phyloP scores from a whole-genome alignment of 208 protist species.

The Crithidia fasciculata region DNA sequence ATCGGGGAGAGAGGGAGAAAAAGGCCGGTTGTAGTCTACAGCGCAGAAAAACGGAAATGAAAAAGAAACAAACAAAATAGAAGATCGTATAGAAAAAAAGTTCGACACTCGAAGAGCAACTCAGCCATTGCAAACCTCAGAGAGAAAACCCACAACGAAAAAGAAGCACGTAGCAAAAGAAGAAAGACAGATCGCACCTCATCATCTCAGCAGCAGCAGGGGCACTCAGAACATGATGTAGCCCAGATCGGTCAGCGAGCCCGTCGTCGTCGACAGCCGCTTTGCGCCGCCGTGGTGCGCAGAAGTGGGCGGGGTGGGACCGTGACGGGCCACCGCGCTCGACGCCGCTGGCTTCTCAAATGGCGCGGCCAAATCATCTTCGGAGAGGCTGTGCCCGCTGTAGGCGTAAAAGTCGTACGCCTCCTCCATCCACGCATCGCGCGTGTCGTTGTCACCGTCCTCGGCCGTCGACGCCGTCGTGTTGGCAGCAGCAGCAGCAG shows the following conservation, averaged over 20 bases:
- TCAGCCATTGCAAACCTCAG: not conserved
- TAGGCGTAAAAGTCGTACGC: conserved; percentile 25
- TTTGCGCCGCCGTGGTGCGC: not conserved
- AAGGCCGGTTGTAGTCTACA: no score
- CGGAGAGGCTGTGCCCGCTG: conserved; percentile 2
- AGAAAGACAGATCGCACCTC: not conserved
- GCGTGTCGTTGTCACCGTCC: conserved; percentile 2
- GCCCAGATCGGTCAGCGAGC: conserved; percentile 13
- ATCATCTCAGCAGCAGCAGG: no score
- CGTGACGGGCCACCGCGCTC: not conserved
- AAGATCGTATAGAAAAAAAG: no score
- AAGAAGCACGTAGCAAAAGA: not conserved
- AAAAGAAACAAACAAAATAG: no score
- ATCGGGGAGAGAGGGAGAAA: no score
- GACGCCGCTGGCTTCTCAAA: not conserved
- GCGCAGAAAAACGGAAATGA: no score
- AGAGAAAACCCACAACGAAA: not conserved
- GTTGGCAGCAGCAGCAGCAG: not conserved
- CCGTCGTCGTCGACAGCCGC: conserved; percentile 6
- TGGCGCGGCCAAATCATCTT: not conserved
- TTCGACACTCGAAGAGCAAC: not conserved
- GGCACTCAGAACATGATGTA: conserved; percentile 17
- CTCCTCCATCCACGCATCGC: conserved; percentile 19
- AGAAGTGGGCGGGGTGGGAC: not conserved
- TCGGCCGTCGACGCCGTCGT: not conserved